Evolutionary conservation across 2,329 filamentous ascomycete genomes (phyloP), one percentile per base, ranked within the genome.

Genomic region (Sclerotiophoma versabilis): DNA sequence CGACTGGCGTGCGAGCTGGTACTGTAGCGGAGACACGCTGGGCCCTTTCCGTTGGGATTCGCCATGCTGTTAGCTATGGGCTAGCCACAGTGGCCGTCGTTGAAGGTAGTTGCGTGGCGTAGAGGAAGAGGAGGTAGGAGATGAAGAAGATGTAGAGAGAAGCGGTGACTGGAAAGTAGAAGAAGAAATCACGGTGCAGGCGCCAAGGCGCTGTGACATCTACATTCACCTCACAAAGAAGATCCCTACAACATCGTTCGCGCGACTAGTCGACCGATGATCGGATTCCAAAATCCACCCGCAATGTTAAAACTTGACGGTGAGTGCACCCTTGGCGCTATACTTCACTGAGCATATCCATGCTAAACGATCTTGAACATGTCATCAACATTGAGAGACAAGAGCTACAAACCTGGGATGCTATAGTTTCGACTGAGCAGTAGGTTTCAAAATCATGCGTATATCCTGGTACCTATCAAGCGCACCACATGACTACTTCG

Each of bases 181-280:
- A 23, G 17, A 17, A 19, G 25, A 38, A 23, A 17, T 17, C 17
- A 30, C 14, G 22, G 27, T 42, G 7, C 15, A 34, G 17, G 23
- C 12, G 30, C 32, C 38, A 41, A 49, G 23, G 14, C 22, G 30
- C n/a, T 17, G 37, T 42, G 38, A 22, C 12, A 27, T 41, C 23
- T 15, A 26, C 29, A 15, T 43, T n/a, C n/a, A n/a, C n/a, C n/a
- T 43, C 47, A 49, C 17, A 29, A 17, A 34, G 47, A 36, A 22
- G 17, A 27, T 5, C 15, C 8, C 8, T 19, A 6, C 11, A 4
- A 14, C n/a, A 15, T 23, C 47, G 30, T 49, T 49, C 43, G 38
- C 23, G 12, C 27, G 14, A 17, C n/a, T n/a, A n/a, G n/a, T n/a
- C n/a, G n/a, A 19, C 10, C 15, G 10, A 41, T 29, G 23, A 29